Base-by-base conservation (phyloP, 2,329 filamentous ascomycete species). In the Monosporascus cannonballus region DNA sequence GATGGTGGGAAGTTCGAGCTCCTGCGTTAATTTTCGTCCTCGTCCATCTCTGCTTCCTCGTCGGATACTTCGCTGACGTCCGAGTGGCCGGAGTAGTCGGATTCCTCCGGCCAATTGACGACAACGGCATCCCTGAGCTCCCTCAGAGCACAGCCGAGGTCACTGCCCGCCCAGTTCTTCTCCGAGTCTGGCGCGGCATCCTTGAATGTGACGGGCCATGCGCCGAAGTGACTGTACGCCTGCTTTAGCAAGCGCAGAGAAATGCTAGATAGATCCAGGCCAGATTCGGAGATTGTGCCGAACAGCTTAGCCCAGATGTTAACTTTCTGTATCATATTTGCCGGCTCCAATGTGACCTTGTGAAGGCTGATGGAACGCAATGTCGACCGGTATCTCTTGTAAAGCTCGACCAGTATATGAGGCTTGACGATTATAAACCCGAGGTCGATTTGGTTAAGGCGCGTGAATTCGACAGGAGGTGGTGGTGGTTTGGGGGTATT, bases 281-380 rank as follows among this genome's bases (percentile, higher is more conserved):
- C 59, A 1, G 65, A 64, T 1, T 66, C 56, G 0, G 64, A 61
- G 47, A 78, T 60, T 11, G 59, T 59, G 2, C 61, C 57, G 34
- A 79, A 66, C 18, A 78, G 66, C 3, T 57, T 56, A 1, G 55
- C 52, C 76, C 75, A 79, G n/a, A 70, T 59, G 50, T 67, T 73
- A 49, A 57, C 37, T 51, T 62, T 67, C 18, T 49, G 6, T 1
- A 52, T 36, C 14, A 17, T 8, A n/a, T 53, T 2, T 55, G 17
- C 49, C 39, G 15, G 18, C 22, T 20, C 48, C 5, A 60, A 41
- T 2, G 74, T 67, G 18, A 80, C 59, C 45, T 71, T 76, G 63
- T 77, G 76, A 0, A 83, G 60, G 52, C 71, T 72, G 7, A 83
- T 63, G 6, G 60, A 59, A 8, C 69, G 63, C 2, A 84, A 67